Percentiles rank a stretch among this genome's conserved stretches.
phyloP scores from a whole-genome alignment of 2,329 filamentous ascomycete genomes.

The Whalleya microplaca region DNA sequence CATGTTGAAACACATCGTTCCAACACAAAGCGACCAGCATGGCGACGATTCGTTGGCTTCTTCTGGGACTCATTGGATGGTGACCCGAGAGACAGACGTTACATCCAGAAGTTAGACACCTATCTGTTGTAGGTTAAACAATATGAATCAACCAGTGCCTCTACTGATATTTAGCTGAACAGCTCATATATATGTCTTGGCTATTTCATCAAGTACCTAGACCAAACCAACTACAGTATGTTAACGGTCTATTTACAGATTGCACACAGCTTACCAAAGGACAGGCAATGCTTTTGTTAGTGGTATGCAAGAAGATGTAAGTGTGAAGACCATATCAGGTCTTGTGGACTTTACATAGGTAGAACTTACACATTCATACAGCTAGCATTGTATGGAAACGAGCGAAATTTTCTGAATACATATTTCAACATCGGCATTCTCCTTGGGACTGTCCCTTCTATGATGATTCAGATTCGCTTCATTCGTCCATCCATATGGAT shows the following conservation, averaged over 20 bases:
- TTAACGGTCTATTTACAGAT: background rate
- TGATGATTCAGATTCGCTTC: conserved; percentile 18
- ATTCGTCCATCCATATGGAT: conserved; percentile 37
- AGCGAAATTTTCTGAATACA: conserved; percentile 32
- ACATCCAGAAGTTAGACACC: conserved; percentile 9
- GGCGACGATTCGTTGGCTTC: conserved; percentile 4
- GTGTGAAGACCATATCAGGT: background rate
- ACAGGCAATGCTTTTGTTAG: conserved; percentile 9
- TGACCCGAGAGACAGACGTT: conserved; percentile 7
- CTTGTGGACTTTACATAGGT: background rate
- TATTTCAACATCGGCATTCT: conserved; percentile 31
- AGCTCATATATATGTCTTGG: conserved; percentile 26
- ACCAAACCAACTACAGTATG: conserved; percentile 37
- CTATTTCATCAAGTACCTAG: conserved; percentile 36
- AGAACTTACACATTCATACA: background rate
- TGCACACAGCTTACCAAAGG: background rate
- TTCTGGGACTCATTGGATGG: conserved; percentile 13
- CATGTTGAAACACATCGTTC: background rate
- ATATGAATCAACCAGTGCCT: background rate
- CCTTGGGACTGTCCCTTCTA: conserved; percentile 33
- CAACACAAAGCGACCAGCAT: background rate
- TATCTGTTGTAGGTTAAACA: conserved; percentile 7
- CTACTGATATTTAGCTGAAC: background rate
- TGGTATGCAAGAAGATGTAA: conserved; percentile 12
- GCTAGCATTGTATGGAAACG: conserved; percentile 26